Conservation (phyloP, 208 protist species). For the Leptomonas pyrrhocoris region DNA sequence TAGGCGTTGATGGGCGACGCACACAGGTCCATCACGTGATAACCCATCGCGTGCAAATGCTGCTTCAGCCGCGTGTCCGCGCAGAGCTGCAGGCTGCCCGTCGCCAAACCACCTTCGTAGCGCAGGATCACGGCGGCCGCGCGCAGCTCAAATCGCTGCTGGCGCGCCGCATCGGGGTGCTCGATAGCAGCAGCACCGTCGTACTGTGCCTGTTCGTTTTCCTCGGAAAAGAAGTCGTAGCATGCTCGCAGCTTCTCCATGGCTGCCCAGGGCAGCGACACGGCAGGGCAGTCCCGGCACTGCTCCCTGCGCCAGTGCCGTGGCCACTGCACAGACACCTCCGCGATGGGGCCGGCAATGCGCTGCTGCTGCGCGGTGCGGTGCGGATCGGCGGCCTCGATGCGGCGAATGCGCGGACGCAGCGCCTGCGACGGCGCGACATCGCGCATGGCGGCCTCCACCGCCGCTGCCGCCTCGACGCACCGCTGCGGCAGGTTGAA, state of each 20-base stretch:
- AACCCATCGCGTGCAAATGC: slow-evolving; percentile 76
- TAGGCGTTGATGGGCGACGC: slow-evolving; percentile 91
- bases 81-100: slow-evolving; percentile 86
- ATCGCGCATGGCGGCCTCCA: slow-evolving; percentile 39
- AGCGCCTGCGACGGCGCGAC: slow-evolving; percentile 32
- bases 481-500: slow-evolving; percentile 70
- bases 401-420: slow-evolving; percentile 36
- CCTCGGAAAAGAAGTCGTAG: slow-evolving; percentile 53
- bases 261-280: slow-evolving; percentile 73
- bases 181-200: not conserved
- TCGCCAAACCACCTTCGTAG: slow-evolving; percentile 80
- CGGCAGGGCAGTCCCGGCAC: slow-evolving; percentile 47
- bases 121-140: slow-evolving; percentile 73
- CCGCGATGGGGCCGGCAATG: slow-evolving; percentile 60
- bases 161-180: not conserved
- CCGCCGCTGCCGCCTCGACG: slow-evolving; percentile 38
- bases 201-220: slow-evolving; percentile 35
- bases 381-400: slow-evolving; percentile 47
- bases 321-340: slow-evolving; percentile 60
- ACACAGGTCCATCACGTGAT: slow-evolving; percentile 86
- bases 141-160: slow-evolving; percentile 46
- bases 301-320: slow-evolving; percentile 31
- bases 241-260: slow-evolving; percentile 68
- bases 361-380: slow-evolving; percentile 56
- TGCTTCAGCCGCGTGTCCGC: slow-evolving; percentile 85